These are phyloP conservation scores for Scleroderma citrinum DNA, from an alignment of 768 basidiomycete species.

Conservation along the genomic window DNA sequence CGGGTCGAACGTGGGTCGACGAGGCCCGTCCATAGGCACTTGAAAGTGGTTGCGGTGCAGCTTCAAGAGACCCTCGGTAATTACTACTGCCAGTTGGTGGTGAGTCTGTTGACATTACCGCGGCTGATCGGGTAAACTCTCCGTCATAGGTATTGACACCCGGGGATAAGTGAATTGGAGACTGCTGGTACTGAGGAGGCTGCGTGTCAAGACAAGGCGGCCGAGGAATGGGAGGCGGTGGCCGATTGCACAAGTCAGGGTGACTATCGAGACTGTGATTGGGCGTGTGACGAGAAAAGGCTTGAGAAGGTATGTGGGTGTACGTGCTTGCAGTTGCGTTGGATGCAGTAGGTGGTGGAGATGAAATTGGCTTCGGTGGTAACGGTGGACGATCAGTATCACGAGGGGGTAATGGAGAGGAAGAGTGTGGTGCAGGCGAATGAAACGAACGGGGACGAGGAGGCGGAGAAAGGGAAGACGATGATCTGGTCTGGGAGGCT, in stretches of 20 bases:
- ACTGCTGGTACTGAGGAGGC: conserved; percentile 24
- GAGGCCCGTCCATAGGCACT: conserved; percentile 14
- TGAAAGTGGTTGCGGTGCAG: conserved; percentile 20
- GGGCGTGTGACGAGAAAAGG: not conserved
- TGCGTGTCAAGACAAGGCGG: conserved; percentile 15
- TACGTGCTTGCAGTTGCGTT: conserved; percentile 1
- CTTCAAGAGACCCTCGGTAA: conserved; percentile 23
- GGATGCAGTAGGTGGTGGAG: conserved; percentile 3
- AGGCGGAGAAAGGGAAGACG: conserved; percentile 14
- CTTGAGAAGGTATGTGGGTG: conserved; percentile 12
- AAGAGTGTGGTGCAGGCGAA: conserved; percentile 12
- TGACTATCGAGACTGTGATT: conserved; percentile 7
- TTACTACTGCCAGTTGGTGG: conserved; percentile 21
- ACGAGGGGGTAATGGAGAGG: conserved; percentile 13
- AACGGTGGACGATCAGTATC: conserved; percentile 32
- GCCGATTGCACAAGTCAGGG: conserved; percentile 26
- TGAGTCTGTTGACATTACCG: conserved; percentile 15
- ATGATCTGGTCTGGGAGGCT: conserved; percentile 17
- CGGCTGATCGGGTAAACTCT: conserved; percentile 14
- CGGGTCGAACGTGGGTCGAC: conserved; percentile 17
- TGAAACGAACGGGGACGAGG: conserved; percentile 9
- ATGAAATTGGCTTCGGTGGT: conserved; percentile 33
- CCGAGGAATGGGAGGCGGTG: conserved; percentile 31
- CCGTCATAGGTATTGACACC: conserved; percentile 12
- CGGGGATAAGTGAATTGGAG: conserved; percentile 11